A percentile compares a stretch with the other conserved stretches of the same genome.
These are phyloP conservation scores for Kodamaea sagamina DNA, from an alignment of 805 yeast species.

Conservation along the genomic window DNA sequence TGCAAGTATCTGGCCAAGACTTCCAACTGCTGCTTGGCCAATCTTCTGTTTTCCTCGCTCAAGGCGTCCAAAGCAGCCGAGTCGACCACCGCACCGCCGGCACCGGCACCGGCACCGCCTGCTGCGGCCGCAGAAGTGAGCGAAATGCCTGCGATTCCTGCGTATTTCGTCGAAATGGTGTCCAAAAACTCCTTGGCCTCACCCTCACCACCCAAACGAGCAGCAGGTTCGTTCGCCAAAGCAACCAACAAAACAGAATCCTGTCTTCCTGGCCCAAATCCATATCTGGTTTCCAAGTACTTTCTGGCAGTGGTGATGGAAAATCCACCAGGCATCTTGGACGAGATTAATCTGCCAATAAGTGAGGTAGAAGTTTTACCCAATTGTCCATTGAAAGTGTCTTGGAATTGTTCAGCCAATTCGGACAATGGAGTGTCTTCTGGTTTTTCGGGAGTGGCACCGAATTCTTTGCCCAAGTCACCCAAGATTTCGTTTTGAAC, in stretches of 20 bases:
- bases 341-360: slow-evolving; percentile 86
- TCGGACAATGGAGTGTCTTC: slow-evolving; percentile 97
- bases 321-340: slow-evolving; percentile 99
- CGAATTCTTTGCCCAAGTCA: slow-evolving; percentile 97
- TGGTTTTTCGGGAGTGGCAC: slow-evolving; percentile 97
- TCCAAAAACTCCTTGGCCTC: slow-evolving; percentile 94
- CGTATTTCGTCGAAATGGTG: slow-evolving; percentile 78
- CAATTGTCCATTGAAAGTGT: slow-evolving; percentile 79
- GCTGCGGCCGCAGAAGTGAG: slow-evolving; percentile 66
- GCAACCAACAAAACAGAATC: slow-evolving; percentile 84
- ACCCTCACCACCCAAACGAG: slow-evolving; percentile 79
- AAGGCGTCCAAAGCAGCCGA: slow-evolving; percentile 91
- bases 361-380: slow-evolving; percentile 94
- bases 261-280: slow-evolving; percentile 91
- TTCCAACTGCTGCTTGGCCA: slow-evolving; percentile 82
- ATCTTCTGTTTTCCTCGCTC: slow-evolving; percentile 66
- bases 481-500: slow-evolving; percentile 98
- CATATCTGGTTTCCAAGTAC: slow-evolving; percentile 89
- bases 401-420: slow-evolving; percentile 94
- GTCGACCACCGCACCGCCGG: slow-evolving; percentile 88
- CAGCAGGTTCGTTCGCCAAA: slow-evolving; percentile 85
- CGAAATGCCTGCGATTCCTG: slow-evolving; percentile 76
- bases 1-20: slow-evolving; percentile 93
- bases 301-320: slow-evolving; percentile 89
- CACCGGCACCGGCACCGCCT: slow-evolving; percentile 54